These are phyloP conservation scores for Pseudogymnoascus destructans DNA, from an alignment of 2,329 filamentous ascomycete species.

Conservation along the genomic window DNA sequence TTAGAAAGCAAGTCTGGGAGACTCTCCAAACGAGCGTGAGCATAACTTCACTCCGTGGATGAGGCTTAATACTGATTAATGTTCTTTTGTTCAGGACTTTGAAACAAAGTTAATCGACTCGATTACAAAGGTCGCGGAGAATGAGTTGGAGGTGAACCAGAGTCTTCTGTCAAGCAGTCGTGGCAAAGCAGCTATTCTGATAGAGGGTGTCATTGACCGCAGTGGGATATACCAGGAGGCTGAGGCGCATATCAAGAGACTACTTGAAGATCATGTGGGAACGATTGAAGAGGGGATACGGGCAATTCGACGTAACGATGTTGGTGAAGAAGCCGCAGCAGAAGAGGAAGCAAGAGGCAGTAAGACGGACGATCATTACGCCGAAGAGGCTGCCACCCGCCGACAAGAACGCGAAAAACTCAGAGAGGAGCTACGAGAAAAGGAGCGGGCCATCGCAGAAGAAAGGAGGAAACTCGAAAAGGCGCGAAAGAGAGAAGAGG, in stretches of 20 bases:
- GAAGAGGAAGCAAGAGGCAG: conserved; percentile 51
- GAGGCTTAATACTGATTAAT: background rate
- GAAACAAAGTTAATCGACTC: conserved; percentile 53
- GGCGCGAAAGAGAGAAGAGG: conserved; percentile 38
- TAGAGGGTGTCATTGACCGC: conserved; percentile 66
- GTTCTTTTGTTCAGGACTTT: conserved; percentile 41
- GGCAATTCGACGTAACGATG: conserved; percentile 50
- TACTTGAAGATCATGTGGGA: conserved; percentile 49
- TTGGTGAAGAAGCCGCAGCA: conserved; percentile 55
- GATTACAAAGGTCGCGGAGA: conserved; percentile 56
- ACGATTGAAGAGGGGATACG: conserved; percentile 59
- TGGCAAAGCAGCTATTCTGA: conserved; percentile 58
- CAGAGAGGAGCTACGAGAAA: conserved; percentile 44
- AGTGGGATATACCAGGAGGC: conserved; percentile 63
- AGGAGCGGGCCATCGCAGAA: conserved; percentile 45
- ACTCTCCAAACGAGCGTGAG: conserved; percentile 30
- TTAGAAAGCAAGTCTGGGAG: conserved; percentile 65
- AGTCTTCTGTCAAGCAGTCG: conserved; percentile 61
- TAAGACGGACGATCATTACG: conserved; percentile 65
- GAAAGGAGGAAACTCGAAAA: conserved; percentile 46
- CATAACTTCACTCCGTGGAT: background rate
- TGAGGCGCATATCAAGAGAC: conserved; percentile 49
- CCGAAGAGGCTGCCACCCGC: conserved; percentile 48
- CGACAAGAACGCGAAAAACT: conserved; percentile 47
- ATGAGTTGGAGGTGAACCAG: conserved; percentile 62